Evolutionary conservation across 352 stramenopile genomes (phyloP).

Genomic region (Phytopythium sindhum): DNA sequence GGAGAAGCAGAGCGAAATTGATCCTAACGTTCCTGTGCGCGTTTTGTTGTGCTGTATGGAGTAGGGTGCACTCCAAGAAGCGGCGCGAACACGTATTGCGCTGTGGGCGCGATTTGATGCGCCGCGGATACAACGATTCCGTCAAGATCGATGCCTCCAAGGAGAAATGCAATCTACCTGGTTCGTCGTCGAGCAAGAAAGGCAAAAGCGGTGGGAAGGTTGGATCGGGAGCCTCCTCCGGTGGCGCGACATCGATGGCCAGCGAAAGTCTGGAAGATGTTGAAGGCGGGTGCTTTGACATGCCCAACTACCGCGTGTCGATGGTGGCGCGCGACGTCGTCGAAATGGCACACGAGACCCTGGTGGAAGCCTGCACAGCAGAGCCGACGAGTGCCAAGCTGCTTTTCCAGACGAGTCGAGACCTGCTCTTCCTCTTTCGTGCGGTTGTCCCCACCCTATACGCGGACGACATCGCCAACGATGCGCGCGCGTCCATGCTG

Average conservation of each 20-base stretch:
- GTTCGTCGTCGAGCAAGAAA: constrained; percentile 36
- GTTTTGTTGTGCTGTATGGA: neutral
- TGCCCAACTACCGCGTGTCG: constrained; percentile 61
- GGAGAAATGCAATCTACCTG: constrained; percentile 55
- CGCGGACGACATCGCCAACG: constrained; percentile 59
- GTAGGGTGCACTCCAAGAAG: constrained; percentile 70
- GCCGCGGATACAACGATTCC: constrained; percentile 56
- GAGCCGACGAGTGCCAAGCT: constrained; percentile 40
- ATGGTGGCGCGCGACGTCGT: constrained; percentile 56
- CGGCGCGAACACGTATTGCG: constrained; percentile 56
- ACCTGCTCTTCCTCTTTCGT: constrained; percentile 72
- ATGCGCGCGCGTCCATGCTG: constrained; percentile 67
- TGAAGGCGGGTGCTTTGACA: constrained; percentile 55
- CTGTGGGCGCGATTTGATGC: constrained; percentile 49
- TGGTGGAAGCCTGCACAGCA: constrained; percentile 55
- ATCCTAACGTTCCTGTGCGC: neutral
- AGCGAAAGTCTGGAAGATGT: constrained; percentile 20
- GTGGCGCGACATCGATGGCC: constrained; percentile 2
- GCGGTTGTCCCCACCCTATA: constrained; percentile 66
- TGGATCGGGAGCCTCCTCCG: neutral
- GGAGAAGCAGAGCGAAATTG: neutral
- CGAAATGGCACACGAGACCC: constrained; percentile 57
- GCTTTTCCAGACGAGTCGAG: constrained; percentile 78
- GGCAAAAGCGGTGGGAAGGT: constrained; percentile 15
- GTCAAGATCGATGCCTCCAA: constrained; percentile 45